Base-by-base conservation (phyloP, 108 stramenopile species). In the Pseudonitzschia delicatissima region DNA sequence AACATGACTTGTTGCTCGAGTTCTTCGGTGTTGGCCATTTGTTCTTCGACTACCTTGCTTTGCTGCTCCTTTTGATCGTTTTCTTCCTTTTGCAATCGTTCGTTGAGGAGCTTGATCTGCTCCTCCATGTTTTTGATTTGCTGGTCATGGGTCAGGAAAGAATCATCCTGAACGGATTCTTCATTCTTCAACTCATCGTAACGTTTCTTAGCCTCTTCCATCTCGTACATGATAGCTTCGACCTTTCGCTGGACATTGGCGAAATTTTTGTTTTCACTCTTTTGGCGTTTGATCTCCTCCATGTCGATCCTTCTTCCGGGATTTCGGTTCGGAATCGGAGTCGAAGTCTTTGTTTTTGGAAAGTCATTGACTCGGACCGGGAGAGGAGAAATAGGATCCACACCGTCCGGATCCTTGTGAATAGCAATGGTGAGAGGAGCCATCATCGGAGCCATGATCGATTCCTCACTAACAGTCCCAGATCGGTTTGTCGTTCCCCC, bases 161-260 rank as follows among this genome's bases (percentile, higher is more conserved):
- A 67, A 15, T 65, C 59, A 5, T 23, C 28, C 21, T 65, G 64
- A 15, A 67, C 18, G 17, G 47, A 37, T 40, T 74, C 62, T 37
- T 66, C 60, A 28, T 74, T 34, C 26, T 50, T 29, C 40, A 74
- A 52, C 3, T 62, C 57, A 32, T 42, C 66, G 37, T 55, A 67
- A 0, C 66, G 73, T 29, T 45, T 47, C 60, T 66, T 67, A 3
- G 66, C 49, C 21, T 47, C 13, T 21, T 55, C 51, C 55, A 74
- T 52, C 29, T 74, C 58, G 6, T 29, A 36, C 21, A 62, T 58
- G 5, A 74, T 74, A 1, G 73, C 73, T 29, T 48, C 49, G 25
- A 74, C 62, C 45, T 74, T 74, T 23, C 61, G 49, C 31, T 71
- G 57, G 11, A 71, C 62, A 23, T 74, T 74, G 7, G 28, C 8